Base-by-base conservation (phyloP, 352 stramenopile species). In the Phytopythium cucurbitacearum region DNA sequence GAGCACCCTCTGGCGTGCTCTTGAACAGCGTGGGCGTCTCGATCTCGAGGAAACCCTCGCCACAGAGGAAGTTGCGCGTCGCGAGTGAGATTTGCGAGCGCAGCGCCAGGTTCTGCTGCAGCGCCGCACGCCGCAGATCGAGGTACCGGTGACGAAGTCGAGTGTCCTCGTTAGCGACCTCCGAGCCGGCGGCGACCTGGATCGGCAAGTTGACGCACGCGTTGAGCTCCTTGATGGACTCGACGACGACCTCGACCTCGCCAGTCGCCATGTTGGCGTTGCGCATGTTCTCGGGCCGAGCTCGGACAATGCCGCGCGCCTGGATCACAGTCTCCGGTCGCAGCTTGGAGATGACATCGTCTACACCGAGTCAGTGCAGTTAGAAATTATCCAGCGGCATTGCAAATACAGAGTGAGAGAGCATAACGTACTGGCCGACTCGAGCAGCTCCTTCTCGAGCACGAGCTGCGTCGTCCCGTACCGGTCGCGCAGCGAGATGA, bases 11-110 rank as follows among this genome's bases (percentile, higher is more conserved):
- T 1, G 87, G 87, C 16, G 85, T 96, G 56, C 72, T 88, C 64
- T 94, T 95, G 58, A 95, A 95, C 13, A 96, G 69, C 48, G 84
- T 90, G 7, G 87, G 85, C 16, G 87, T 96, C 69, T 96, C 87
- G 40, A 96, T 91, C 58, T 96, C 87, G 0, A 95, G 40, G 57
- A 94, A 96, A 0, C 73, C 78, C 36, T 94, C 67, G 0, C 55
- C 65, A 28, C 82, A 84, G 13, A 89, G 48, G 45, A 85, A 91
- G 53, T 85, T 88, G 32, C 82, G 82, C 15, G 78, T 77, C 38
- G 76, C 76, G 11, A 95, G 60, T 13, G 80, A 77, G 11, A 94
- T 71, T 34, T 86, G 52, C 34, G 84, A 90, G 9, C 87, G 80
- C 55, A 95, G 41, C 32, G 83, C 53, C 28, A 96, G 64, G 55